Conservation (phyloP, 164 flowering plant genomes). For the Nymphaea thermarum region DNA sequence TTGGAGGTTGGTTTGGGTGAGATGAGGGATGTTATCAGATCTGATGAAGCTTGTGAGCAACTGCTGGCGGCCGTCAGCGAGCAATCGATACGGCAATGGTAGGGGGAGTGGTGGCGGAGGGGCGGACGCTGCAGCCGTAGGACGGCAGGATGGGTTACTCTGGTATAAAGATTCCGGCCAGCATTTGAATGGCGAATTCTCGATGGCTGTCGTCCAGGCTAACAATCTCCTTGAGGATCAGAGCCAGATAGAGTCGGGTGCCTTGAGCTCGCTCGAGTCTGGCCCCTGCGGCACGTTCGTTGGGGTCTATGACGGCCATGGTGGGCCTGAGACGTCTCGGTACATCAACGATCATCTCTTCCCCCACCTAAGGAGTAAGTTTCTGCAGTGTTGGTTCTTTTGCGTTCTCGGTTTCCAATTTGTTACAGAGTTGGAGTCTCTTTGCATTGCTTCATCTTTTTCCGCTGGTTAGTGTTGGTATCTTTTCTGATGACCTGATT, state of each 20-base stretch:
- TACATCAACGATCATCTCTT: conserved; percentile 61
- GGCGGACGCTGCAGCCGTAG: conserved; percentile 13
- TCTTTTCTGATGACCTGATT: background rate
- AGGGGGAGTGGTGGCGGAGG: conserved; percentile 29
- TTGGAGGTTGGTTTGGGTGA: conserved; percentile 38
- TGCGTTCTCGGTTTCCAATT: background rate
- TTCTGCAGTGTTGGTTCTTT: background rate
- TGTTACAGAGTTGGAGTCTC: background rate
- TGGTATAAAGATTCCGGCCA: conserved; percentile 84
- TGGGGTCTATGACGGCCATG: conserved; percentile 83
- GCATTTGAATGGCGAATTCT: conserved; percentile 62
- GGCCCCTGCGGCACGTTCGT: conserved; percentile 75
- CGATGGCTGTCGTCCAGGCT: conserved; percentile 85
- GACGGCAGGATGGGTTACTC: conserved; percentile 63
- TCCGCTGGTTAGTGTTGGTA: background rate
- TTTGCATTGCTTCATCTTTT: background rate
- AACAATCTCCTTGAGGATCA: conserved; percentile 78
- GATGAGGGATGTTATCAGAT: conserved; percentile 72
- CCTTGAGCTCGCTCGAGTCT: conserved; percentile 41
- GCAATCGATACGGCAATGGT: conserved; percentile 31
- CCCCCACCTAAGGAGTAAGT: conserved; percentile 68
- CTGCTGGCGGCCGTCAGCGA: conserved; percentile 47
- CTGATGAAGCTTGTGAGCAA: conserved; percentile 59
- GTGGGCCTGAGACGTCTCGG: conserved; percentile 80
- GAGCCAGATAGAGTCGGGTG: conserved; percentile 72